Conservation (phyloP, 345 rosid species). For the Citropsis articulata region DNA sequence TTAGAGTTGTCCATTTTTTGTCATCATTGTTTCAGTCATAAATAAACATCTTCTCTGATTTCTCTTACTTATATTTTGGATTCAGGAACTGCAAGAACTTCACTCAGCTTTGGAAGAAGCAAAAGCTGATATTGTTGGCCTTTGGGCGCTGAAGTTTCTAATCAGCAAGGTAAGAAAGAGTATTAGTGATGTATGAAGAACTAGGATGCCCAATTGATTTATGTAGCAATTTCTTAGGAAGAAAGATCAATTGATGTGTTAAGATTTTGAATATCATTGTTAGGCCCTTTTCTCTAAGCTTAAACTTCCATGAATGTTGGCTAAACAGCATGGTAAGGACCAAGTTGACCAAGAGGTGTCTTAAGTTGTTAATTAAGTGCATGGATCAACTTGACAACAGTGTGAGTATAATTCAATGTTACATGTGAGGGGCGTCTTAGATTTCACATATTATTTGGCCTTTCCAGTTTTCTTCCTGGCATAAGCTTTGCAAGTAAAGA, state of each 20-base stretch:
- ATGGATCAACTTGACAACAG: neutral
- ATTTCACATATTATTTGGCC: neutral
- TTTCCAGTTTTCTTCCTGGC: neutral
- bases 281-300: neutral
- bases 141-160: conserved; percentile 89
- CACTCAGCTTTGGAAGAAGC: conserved; percentile 94
- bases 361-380: neutral
- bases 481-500: neutral
- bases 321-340: neutral
- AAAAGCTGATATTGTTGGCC: conserved; percentile 96
- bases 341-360: neutral
- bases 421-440: neutral
- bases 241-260: neutral
- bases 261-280: neutral
- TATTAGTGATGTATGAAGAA: neutral
- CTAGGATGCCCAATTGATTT: neutral
- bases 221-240: neutral
- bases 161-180: conserved; percentile 51
- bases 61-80: conserved; percentile 11
- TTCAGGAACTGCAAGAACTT: conserved; percentile 88
- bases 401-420: neutral
- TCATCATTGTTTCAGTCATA: neutral
- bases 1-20: neutral
- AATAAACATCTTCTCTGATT: neutral
- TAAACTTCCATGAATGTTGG: neutral